Evolutionary conservation across 139 green algal species (phyloP), one percentile per base, ranked within the genome.

Genomic region (Chlamydomonas eustigma): DNA sequence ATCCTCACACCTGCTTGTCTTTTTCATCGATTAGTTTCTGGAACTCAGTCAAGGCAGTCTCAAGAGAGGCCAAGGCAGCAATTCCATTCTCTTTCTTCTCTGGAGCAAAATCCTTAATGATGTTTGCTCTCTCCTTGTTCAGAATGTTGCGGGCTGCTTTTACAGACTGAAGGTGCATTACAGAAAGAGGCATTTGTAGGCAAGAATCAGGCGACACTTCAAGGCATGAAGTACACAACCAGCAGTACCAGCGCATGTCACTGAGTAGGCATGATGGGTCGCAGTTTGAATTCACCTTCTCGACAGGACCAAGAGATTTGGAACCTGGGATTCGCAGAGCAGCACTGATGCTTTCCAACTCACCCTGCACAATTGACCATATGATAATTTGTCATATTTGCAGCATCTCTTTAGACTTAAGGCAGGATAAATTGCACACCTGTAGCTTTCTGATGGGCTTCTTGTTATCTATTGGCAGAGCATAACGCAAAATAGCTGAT

Each of bases 381-480:
- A 58, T 58, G 44, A 58, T 18, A 28, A 18, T 58, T 58, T 58
- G 44, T 18, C 12, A 58, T n/a, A n/a, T n/a, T n/a, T n/a, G 44
- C 44, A 58, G 44, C 12, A 12, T 58, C 44, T 28, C 44, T 58
- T 18, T 18, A 58, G 12, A 18, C 44, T 28, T 58, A 12, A 58
- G 44, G 44, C 44, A 58, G 44, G n/a, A n/a, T n/a, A n/a, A 58
- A 58, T 12, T 28, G 12, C 74, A 0, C 37, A 90, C 87, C 89
- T 98, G 94, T 2, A 98, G 81, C 76, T 90, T 51, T 2, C 94
- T 83, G 36, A 98, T 97, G 5, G 87, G 82, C 84, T 97, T 96
- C 44, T 58, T 18, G 85, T 96, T 96, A 39, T 94, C 64, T 66
- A 99, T 95, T 0, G 96, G 96, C 37, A 99, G 87, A 1, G 96